Percentiles rank a stretch among this genome's conserved stretches.
Conservation (phyloP, 192 early-diverging fungal genomes). For the Backusella tarrabulga region DNA sequence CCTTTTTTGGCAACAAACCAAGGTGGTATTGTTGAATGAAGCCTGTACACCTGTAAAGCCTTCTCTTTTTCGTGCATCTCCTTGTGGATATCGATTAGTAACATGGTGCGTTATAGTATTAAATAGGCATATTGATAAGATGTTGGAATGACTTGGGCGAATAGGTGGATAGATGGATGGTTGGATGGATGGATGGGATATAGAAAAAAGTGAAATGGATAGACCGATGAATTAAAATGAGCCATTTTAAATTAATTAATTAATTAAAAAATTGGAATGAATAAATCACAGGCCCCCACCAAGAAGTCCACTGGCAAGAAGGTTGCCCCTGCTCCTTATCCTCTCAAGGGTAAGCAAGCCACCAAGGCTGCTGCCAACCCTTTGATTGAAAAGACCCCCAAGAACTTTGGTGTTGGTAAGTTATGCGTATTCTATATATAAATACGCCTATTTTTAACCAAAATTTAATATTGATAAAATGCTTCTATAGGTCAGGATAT, state of each 20-base stretch:
- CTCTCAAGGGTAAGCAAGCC: conserved; percentile 67
- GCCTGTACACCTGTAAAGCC: not conserved
- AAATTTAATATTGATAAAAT: not conserved
- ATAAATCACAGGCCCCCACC: conserved; percentile 35
- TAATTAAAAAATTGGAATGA: not conserved
- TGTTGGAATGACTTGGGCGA: not conserved
- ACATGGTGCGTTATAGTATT: conserved; percentile 14
- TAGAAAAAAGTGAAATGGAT: not conserved
- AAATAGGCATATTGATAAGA: not conserved
- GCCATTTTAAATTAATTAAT: not conserved
- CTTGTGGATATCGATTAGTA: conserved; percentile 13
- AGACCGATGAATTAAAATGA: not conserved
- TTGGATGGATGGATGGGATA: conserved; percentile 1
- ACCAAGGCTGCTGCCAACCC: conserved; percentile 78
- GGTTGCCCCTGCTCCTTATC: conserved; percentile 88
- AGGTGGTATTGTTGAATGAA: not conserved
- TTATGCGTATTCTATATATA: not conserved
- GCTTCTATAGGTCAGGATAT: conserved; percentile 77
- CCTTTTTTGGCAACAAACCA: not conserved
- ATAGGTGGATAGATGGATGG: not conserved
- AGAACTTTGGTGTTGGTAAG: conserved; percentile 94
- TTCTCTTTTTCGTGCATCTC: conserved; percentile 21
- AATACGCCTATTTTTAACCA: conserved; percentile 10
- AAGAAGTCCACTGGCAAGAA: conserved; percentile 78
- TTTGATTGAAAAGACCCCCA: conserved; percentile 90